Conservation (phyloP, 2,329 filamentous ascomycete species). For the Microsporum ferrugineum region DNA sequence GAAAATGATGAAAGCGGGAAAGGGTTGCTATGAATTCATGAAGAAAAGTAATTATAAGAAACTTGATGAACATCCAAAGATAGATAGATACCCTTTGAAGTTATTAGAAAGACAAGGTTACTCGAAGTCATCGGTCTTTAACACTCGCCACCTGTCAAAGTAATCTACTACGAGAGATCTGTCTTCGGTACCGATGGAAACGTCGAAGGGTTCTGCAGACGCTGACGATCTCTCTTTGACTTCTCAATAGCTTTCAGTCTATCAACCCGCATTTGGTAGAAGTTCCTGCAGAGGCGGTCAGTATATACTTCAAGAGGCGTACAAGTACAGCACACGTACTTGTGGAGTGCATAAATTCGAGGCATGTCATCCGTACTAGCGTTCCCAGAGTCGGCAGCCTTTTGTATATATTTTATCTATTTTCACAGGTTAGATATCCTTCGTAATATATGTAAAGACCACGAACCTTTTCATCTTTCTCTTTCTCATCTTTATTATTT, state of each 20-base stretch:
- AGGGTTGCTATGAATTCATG: neutral
- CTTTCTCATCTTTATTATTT: constrained; percentile 32
- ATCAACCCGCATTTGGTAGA: constrained; percentile 75
- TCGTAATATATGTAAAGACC: constrained; percentile 4
- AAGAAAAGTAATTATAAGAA: neutral
- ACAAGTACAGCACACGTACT: constrained; percentile 38
- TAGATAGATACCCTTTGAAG: neutral
- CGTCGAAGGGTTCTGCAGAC: constrained; percentile 61
- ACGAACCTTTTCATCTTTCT: constrained; percentile 45
- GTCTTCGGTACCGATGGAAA: constrained; percentile 78
- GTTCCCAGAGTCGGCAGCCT: constrained; percentile 30
- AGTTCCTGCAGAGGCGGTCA: constrained; percentile 46
- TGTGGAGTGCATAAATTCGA: constrained; percentile 72
- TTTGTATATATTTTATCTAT: constrained; percentile 39
- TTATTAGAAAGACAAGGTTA: neutral
- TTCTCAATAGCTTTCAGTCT: constrained; percentile 66
- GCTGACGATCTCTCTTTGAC: constrained; percentile 69
- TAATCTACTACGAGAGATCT: constrained; percentile 17
- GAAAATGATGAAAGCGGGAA: neutral
- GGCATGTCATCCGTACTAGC: constrained; percentile 51
- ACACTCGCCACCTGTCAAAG: neutral
- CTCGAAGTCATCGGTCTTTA: neutral
- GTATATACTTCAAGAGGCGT: neutral
- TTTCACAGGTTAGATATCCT: neutral
- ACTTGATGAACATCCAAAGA: neutral